These are phyloP conservation scores for Cryptococcus wingfieldii DNA, from an alignment of 1,284 basidiomycete genomes.

Conservation along the genomic window DNA sequence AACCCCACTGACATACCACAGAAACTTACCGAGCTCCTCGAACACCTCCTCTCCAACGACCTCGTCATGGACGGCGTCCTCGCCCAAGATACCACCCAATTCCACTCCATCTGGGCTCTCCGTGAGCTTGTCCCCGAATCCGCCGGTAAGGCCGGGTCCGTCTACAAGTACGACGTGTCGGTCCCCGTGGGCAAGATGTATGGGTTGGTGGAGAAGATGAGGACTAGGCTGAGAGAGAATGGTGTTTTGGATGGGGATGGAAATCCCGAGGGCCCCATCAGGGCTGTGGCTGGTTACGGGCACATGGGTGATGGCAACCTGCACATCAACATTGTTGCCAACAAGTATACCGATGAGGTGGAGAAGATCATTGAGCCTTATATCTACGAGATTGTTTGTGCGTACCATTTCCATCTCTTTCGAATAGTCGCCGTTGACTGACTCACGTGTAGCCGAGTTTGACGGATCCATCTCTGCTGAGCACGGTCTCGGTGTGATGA, in stretches of 20 bases:
- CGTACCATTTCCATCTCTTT: constrained; percentile 15
- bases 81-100: constrained; percentile 87
- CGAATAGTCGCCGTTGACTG: neutral
- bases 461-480: constrained; percentile 93
- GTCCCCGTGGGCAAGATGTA: constrained; percentile 87
- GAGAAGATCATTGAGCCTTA: constrained; percentile 88
- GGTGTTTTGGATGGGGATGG: constrained; percentile 62
- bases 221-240: constrained; percentile 66
- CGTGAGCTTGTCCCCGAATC: constrained; percentile 95
- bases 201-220: constrained; percentile 75
- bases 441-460: constrained; percentile 43
- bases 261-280: constrained; percentile 61
- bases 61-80: constrained; percentile 88
- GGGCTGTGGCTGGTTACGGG: constrained; percentile 85
- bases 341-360: constrained; percentile 75
- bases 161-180: constrained; percentile 97
- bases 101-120: constrained; percentile 83
- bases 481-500: constrained; percentile 86
- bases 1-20: constrained; percentile 44
- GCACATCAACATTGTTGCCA: constrained; percentile 90
- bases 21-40: constrained; percentile 84
- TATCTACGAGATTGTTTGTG: constrained; percentile 81
- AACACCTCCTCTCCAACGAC: constrained; percentile 71
- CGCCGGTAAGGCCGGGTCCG: constrained; percentile 87
- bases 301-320: constrained; percentile 98